Conservation (phyloP, 495 filamentous ascomycete species). For the Penicillium alfredii region DNA sequence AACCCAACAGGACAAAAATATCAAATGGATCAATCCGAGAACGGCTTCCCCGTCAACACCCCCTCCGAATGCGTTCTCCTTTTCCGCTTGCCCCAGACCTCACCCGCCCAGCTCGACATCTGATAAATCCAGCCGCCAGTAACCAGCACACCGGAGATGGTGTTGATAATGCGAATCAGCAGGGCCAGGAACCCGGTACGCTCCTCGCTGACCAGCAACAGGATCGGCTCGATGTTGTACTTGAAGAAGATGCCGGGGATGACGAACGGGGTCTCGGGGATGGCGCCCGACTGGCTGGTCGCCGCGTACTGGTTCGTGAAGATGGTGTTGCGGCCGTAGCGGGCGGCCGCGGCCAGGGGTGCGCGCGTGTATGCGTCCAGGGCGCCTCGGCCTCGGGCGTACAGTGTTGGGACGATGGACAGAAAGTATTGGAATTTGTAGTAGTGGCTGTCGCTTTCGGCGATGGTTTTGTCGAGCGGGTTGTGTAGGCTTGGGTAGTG, state of each 20-base stretch:
- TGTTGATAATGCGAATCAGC: conserved; percentile 67
- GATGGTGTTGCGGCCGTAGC: conserved; percentile 50
- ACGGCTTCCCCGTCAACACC: conserved; percentile 52
- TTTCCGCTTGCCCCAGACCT: conserved; percentile 31
- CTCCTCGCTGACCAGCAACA: conserved; percentile 77
- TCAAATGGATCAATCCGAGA: conserved; percentile 28
- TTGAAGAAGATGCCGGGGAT: conserved; percentile 97
- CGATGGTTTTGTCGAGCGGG: conserved; percentile 86
- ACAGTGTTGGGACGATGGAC: conserved; percentile 93
- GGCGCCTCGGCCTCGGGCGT: conserved; percentile 56
- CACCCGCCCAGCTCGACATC: conserved; percentile 49
- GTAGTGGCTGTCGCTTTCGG: conserved; percentile 70
- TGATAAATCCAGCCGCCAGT: conserved; percentile 60
- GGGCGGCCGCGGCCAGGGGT: conserved; percentile 16
- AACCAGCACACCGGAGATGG: conserved; percentile 56
- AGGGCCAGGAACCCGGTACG: conserved; percentile 67
- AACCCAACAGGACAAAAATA: background rate
- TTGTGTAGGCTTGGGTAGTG: conserved; percentile 91
- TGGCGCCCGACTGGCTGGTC: conserved; percentile 66
- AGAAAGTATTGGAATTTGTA: conserved; percentile 98
- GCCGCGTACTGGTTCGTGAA: conserved; percentile 98
- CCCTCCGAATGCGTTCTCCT: conserved; percentile 45
- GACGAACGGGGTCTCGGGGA: conserved; percentile 54
- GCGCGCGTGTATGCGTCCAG: conserved; percentile 33
- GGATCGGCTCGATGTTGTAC: conserved; percentile 96